These are phyloP conservation scores for Haematococcus sp. DNA, from an alignment of 139 green algal species.

Conservation along the genomic window DNA sequence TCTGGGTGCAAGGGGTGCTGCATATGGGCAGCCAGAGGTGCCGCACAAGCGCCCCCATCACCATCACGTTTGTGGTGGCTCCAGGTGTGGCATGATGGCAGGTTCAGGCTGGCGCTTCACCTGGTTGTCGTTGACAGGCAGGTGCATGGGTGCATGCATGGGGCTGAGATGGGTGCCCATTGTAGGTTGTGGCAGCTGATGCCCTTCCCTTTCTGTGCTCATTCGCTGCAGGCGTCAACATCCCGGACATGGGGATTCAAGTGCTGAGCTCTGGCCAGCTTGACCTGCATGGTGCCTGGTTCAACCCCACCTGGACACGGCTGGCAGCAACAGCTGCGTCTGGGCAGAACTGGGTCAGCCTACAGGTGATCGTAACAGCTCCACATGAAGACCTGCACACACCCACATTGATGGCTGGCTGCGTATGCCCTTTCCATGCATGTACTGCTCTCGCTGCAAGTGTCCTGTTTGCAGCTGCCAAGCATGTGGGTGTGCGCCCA, in stretches of 20 bases:
- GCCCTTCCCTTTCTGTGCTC: no score
- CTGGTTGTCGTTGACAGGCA: no score
- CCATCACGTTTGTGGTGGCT: constrained; percentile 10
- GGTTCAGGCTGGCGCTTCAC: no score
- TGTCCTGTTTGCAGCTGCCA: no score
- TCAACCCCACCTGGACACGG: constrained; percentile 55
- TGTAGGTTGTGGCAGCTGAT: no score
- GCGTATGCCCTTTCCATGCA: no score
- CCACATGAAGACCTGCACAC: no score
- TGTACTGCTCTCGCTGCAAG: no score
- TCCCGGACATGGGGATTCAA: background rate
- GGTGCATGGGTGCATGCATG: no score
- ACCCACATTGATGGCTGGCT: no score
- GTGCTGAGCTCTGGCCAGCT: constrained; percentile 21
- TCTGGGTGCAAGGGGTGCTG: constrained; percentile 9
- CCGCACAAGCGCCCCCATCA: constrained; percentile 8
- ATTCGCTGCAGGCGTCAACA: background rate
- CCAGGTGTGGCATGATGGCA: background rate
- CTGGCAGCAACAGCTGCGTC: constrained; percentile 26
- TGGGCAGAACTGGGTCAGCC: constrained; percentile 21
- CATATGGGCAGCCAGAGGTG: constrained; percentile 10
- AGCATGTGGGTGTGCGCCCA: no score
- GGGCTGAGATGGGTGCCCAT: no score
- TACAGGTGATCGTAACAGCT: constrained; percentile 17
- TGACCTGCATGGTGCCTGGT: constrained; percentile 50